A percentile compares a stretch with the other conserved stretches of the same genome.
These are phyloP conservation scores for Candida ficus DNA, from an alignment of 805 yeast species.

Conservation along the genomic window DNA sequence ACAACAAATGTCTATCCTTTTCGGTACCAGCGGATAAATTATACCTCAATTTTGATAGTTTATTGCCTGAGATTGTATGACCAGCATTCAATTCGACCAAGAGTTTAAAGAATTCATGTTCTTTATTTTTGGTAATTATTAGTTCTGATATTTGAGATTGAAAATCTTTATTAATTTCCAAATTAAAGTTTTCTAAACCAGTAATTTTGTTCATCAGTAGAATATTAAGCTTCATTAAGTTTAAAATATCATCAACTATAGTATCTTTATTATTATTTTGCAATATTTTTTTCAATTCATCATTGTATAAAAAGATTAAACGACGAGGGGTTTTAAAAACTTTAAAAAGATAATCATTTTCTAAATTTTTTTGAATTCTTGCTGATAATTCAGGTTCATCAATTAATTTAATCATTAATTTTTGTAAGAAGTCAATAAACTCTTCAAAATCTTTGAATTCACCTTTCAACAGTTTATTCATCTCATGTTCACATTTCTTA, in stretches of 20 bases:
- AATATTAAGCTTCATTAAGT: not conserved
- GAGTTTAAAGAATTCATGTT: not conserved
- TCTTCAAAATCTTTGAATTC: not conserved
- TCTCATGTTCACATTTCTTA: slow-evolving; percentile 2
- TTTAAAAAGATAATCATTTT: not conserved
- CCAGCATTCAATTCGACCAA: not conserved
- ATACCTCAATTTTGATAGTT: slow-evolving; percentile 2
- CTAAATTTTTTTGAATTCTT: not conserved
- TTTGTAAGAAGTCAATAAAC: not conserved
- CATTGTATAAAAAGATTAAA: not conserved
- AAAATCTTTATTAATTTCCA: not conserved
- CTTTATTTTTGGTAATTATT: not conserved
- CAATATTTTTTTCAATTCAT: slow-evolving; percentile 1
- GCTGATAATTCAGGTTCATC: not conserved
- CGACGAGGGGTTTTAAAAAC: not conserved
- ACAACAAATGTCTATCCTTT: slow-evolving; percentile 3
- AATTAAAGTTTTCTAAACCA: not conserved
- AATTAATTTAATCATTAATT: not conserved
- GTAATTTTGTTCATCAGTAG: not conserved
- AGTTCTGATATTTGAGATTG: not conserved
- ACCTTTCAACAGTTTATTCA: not conserved
- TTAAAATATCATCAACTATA: not conserved
- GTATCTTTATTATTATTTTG: not conserved
- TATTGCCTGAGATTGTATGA: not conserved
- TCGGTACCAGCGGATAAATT: slow-evolving; percentile 6